phyloP scores from a whole-genome alignment of 2,329 filamentous ascomycete genomes.

The Fragosphaeria purpurea region DNA sequence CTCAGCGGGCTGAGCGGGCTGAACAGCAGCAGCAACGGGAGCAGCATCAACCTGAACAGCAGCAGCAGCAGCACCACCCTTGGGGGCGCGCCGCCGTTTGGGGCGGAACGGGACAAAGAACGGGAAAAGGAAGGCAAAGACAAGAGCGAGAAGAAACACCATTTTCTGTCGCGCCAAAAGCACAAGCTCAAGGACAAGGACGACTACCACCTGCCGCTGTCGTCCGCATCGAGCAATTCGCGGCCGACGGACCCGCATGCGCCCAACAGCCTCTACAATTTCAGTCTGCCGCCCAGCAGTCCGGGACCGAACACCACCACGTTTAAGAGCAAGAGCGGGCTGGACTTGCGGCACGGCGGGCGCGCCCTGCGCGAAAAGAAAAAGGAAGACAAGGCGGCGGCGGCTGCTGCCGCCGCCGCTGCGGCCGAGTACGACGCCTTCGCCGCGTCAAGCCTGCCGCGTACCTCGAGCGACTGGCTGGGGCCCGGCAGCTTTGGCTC shows the following conservation, averaged over 20 bases:
- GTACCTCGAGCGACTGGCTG: constrained; percentile 36
- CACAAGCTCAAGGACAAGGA: constrained; percentile 65
- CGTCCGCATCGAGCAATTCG: constrained; percentile 68
- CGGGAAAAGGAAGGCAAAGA: constrained; percentile 40
- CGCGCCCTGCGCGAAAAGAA: constrained; percentile 72
- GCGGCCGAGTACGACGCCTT: constrained; percentile 1
- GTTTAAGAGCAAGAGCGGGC: constrained; percentile 76
- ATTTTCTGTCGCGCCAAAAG: constrained; percentile 71
- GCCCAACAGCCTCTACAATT: constrained; percentile 68
- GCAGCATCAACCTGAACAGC: not conserved
- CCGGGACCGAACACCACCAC: constrained; percentile 53
- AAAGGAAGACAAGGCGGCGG: constrained; percentile 44
- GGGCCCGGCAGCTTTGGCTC: constrained; percentile 39
- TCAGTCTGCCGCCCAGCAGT: constrained; percentile 64
- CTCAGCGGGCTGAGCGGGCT: too few species aligned
- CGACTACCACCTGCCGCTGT: constrained; percentile 61
- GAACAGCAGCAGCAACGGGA: not conserved
- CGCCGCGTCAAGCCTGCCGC: constrained; percentile 39
- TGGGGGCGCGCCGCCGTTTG: not conserved
- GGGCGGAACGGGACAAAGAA: constrained; percentile 24
- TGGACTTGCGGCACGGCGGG: constrained; percentile 69
- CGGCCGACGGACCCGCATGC: constrained; percentile 64
- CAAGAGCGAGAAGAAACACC: constrained; percentile 68
- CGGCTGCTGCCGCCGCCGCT: constrained; percentile 1
- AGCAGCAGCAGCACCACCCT: not conserved